phyloP scores from a whole-genome alignment of 495 filamentous ascomycete species.

The Rhypophila decipiens region DNA sequence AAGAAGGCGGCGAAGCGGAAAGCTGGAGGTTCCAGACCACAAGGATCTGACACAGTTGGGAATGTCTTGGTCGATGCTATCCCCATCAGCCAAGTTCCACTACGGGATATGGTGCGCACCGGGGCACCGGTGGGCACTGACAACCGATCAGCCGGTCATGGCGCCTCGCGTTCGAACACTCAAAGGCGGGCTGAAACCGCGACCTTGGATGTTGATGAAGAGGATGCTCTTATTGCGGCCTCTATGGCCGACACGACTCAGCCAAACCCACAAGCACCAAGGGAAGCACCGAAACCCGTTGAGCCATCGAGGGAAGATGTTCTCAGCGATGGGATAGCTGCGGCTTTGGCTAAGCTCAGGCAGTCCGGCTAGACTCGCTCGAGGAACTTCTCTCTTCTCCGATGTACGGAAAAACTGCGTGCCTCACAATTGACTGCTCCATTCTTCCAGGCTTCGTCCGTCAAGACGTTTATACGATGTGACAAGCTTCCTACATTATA shows the following conservation, averaged over 20 bases:
- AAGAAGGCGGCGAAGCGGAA: slow-evolving; percentile 57
- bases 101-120: too few relatives aligned
- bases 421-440: too few relatives aligned
- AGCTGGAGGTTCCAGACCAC: too few relatives aligned
- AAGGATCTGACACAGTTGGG: too few relatives aligned
- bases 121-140: not conserved
- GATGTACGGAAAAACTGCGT: not conserved
- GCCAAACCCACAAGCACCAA: too few relatives aligned
- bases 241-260: not conserved
- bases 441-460: too few relatives aligned
- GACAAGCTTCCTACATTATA: too few relatives aligned
- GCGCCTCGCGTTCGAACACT: too few relatives aligned
- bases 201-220: slow-evolving; percentile 16
- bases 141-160: not conserved
- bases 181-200: too few relatives aligned
- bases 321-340: slow-evolving; percentile 48
- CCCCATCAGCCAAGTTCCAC: slow-evolving; percentile 16
- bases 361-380: slow-evolving; percentile 28
- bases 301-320: slow-evolving; percentile 25
- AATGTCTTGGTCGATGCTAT: too few relatives aligned
- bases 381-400: not conserved
- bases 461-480: too few relatives aligned
- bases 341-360: slow-evolving; percentile 46
- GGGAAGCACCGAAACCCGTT: slow-evolving; percentile 42
- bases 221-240: slow-evolving; percentile 26